Conservation (phyloP, 2,329 filamentous ascomycete genomes). For the Fusarium avenaceum region DNA sequence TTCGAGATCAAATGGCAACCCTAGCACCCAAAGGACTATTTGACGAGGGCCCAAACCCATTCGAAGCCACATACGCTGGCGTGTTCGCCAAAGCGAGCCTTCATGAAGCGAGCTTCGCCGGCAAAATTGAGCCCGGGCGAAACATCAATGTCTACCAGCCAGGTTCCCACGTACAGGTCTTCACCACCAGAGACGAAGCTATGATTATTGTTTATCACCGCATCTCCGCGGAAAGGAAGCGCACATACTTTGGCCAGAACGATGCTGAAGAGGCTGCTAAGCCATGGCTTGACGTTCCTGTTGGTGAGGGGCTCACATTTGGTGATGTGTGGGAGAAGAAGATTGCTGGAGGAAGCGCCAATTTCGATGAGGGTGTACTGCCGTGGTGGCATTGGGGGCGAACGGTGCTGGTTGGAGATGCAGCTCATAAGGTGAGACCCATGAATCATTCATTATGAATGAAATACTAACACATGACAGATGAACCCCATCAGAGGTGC, state of each 20-base stretch:
- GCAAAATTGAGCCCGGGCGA: neutral
- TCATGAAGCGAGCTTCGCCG: neutral
- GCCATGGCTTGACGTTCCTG: conserved; percentile 20
- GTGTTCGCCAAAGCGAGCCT: conserved; percentile 4
- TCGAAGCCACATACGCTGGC: conserved; percentile 15
- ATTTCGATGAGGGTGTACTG: conserved; percentile 27
- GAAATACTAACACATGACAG: neutral
- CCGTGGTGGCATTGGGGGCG: conserved; percentile 33
- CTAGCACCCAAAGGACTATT: conserved; percentile 27
- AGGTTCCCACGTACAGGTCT: conserved; percentile 26
- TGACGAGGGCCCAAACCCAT: conserved; percentile 18
- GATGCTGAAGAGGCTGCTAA: conserved; percentile 20
- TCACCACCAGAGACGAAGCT: conserved; percentile 20
- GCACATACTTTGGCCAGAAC: conserved; percentile 26
- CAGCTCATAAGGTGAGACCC: conserved; percentile 16
- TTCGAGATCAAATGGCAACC: conserved; percentile 24
- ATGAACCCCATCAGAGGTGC: conserved; percentile 34
- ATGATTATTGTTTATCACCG: conserved; percentile 20
- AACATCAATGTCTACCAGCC: conserved; percentile 27
- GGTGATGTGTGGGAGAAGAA: conserved; percentile 28
- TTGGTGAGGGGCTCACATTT: conserved; percentile 15
- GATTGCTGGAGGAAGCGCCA: conserved; percentile 27
- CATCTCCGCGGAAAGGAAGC: conserved; percentile 16
- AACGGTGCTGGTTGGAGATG: conserved; percentile 29
- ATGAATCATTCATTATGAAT: neutral